These are phyloP conservation scores for Kazachstania sp. DNA, from an alignment of 1,139 yeast genomes.

Conservation along the genomic window DNA sequence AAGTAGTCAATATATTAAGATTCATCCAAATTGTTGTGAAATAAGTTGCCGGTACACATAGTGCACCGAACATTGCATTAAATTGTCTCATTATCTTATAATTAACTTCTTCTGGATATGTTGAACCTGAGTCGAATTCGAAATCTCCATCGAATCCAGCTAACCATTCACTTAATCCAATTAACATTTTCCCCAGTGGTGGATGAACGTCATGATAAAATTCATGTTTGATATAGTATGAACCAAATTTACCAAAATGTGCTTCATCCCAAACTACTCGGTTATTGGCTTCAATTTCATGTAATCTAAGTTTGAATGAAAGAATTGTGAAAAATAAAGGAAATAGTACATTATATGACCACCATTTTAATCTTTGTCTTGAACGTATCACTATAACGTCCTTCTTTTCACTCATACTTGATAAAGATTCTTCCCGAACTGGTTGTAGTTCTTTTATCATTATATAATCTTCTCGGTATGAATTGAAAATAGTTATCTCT, in stretches of 20 bases:
- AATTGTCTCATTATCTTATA: slow-evolving; percentile 55
- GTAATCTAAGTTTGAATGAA: slow-evolving; percentile 61
- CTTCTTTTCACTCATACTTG: not conserved
- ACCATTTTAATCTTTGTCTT: not conserved
- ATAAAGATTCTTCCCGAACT: not conserved
- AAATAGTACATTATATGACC: slow-evolving; percentile 4
- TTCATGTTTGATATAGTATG: slow-evolving; percentile 54
- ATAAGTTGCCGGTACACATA: slow-evolving; percentile 58
- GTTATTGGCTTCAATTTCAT: slow-evolving; percentile 52
- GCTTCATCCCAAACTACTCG: slow-evolving; percentile 95
- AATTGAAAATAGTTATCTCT: too few species aligned
- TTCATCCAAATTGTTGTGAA: slow-evolving; percentile 47
- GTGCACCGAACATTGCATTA: slow-evolving; percentile 55
- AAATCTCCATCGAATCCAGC: slow-evolving; percentile 63
- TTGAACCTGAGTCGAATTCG: slow-evolving; percentile 52
- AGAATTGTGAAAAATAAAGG: slow-evolving; percentile 48
- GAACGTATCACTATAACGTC: not conserved
- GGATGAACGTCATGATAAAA: slow-evolving; percentile 76
- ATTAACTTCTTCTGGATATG: slow-evolving; percentile 48
- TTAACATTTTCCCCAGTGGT: slow-evolving; percentile 63
- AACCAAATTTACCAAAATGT: slow-evolving; percentile 60
- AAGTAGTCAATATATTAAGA: slow-evolving; percentile 39
- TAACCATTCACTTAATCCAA: slow-evolving; percentile 57
- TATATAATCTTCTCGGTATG: too few species aligned
- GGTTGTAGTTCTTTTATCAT: too few species aligned